Conservation (phyloP, 768 basidiomycete genomes). For the Suillus paluster region DNA sequence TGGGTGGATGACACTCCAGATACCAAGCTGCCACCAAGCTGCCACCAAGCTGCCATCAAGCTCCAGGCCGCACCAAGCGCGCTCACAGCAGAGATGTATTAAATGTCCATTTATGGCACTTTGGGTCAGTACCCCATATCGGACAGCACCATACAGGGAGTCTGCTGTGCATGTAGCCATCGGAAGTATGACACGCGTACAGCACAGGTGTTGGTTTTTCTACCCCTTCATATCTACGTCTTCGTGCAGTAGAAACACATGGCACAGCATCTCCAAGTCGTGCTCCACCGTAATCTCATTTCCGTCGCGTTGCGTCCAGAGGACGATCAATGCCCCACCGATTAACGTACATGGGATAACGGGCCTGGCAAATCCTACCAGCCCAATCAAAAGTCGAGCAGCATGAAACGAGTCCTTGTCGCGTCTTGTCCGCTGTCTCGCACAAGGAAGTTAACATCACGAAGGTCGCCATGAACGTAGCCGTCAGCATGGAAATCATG, state of each 20-base stretch:
- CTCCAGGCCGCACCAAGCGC: no score
- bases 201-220: background rate
- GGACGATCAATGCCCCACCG: background rate
- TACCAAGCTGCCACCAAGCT: no score
- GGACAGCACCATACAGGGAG: no score
- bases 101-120: no score
- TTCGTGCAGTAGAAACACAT: background rate
- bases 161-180: no score
- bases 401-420: background rate
- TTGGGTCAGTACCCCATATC: no score
- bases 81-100: no score
- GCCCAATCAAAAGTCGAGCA: conserved; percentile 6
- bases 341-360: conserved; percentile 1
- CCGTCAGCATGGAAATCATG: background rate
- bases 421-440: background rate
- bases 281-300: background rate
- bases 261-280: background rate
- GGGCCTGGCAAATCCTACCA: background rate
- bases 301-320: background rate
- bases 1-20: no score
- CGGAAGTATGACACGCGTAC: no score
- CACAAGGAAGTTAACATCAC: conserved; percentile 6
- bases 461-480: conserved; percentile 11
- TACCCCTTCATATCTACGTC: no score
- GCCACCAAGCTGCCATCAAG: no score